Conservation (phyloP, 306 rosid genomes). For the Dicorynia guianensis region DNA sequence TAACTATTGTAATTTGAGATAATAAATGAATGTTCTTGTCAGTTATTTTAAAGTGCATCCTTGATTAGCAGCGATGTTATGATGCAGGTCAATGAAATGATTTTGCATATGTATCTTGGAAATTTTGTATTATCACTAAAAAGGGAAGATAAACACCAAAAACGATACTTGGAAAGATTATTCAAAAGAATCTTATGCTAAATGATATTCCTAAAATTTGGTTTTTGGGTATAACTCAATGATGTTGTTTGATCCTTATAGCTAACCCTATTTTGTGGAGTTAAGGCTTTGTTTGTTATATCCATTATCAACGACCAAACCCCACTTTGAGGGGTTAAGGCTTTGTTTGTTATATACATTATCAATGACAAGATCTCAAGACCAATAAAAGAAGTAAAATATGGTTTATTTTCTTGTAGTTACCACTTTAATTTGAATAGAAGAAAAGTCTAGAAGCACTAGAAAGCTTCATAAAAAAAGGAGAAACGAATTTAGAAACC, state of each 20-base stretch:
- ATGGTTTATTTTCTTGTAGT: not conserved
- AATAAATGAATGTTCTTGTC: slow-evolving; percentile 33
- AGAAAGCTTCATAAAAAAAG: not conserved
- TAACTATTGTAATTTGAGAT: slow-evolving; percentile 22
- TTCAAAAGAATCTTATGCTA: too few relatives aligned
- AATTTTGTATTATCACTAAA: slow-evolving; percentile 5
- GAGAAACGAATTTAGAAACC: not conserved
- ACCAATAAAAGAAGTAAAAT: not conserved
- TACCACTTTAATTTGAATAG: not conserved
- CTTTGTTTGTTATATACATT: too few relatives aligned
- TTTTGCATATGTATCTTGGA: slow-evolving; percentile 2
- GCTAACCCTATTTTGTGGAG: too few relatives aligned
- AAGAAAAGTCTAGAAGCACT: not conserved
- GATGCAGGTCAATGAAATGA: slow-evolving; percentile 14
- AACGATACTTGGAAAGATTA: too few relatives aligned
- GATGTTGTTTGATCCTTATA: too few relatives aligned
- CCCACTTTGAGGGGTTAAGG: too few relatives aligned
- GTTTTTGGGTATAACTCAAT: too few relatives aligned
- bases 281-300: too few relatives aligned
- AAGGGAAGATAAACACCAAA: too few relatives aligned
- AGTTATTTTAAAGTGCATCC: slow-evolving; percentile 12
- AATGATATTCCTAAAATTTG: too few relatives aligned
- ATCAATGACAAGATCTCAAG: not conserved
- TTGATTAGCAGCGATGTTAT: not conserved
- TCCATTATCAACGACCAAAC: not conserved